phyloP scores from a whole-genome alignment of 1,139 yeast species.

The Candida tunisiensis region DNA sequence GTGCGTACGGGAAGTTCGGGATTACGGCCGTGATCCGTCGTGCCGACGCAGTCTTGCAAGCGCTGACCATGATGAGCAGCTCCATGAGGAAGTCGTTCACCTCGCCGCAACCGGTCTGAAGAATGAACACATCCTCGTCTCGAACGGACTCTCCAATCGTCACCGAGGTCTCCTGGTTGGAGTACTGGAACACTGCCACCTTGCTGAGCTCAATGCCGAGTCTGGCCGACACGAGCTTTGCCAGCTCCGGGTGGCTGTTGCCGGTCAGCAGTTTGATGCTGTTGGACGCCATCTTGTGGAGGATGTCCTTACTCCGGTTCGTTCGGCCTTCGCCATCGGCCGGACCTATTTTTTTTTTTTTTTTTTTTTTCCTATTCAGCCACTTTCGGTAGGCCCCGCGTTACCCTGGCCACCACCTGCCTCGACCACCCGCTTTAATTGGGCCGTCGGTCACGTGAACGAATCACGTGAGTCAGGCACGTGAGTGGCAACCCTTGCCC shows the following conservation, averaged over 20 bases:
- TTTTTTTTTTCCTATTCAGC: too few relatives aligned
- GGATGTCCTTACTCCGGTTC: too few relatives aligned
- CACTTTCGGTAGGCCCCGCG: too few relatives aligned
- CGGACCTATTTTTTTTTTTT: too few relatives aligned
- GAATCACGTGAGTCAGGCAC: too few relatives aligned
- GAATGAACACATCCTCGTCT: conserved; percentile 85
- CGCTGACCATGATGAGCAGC: conserved; percentile 78
- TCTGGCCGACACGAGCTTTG: conserved; percentile 46
- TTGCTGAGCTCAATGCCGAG: conserved; percentile 25
- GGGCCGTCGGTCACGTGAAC: too few relatives aligned
- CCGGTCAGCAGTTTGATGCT: conserved; percentile 74
- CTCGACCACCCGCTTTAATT: too few relatives aligned
- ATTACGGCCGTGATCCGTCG: conserved; percentile 88
- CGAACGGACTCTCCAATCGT: conserved; percentile 91
- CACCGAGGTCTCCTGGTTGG: conserved; percentile 70
- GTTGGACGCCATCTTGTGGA: conserved; percentile 25
- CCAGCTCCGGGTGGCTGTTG: conserved; percentile 81
- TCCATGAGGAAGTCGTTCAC: conserved; percentile 86
- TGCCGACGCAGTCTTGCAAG: conserved; percentile 92
- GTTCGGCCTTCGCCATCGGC: too few relatives aligned
- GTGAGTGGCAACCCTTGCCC: too few relatives aligned
- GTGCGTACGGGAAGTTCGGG: conserved; percentile 93
- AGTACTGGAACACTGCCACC: conserved; percentile 30
- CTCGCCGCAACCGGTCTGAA: conserved; percentile 82
- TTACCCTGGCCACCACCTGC: too few relatives aligned